These are phyloP conservation scores for Metschnikowia colocasiae DNA, from an alignment of 805 yeast species.

Conservation along the genomic window DNA sequence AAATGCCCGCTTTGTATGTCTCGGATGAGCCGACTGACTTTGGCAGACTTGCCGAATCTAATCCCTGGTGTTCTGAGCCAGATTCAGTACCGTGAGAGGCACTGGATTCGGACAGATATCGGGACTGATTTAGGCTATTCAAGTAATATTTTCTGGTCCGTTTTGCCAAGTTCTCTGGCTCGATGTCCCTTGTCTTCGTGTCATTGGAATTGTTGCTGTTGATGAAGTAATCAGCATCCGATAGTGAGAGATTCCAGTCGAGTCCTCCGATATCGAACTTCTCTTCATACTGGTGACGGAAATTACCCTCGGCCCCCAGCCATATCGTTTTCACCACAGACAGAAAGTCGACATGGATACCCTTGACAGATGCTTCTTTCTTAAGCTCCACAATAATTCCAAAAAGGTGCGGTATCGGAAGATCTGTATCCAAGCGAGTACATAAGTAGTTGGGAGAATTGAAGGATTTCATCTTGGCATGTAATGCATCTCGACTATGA, in stretches of 20 bases:
- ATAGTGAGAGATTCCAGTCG: constrained; percentile 39
- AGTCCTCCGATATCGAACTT: constrained; percentile 45
- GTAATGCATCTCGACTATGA: constrained; percentile 9
- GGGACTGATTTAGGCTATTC: constrained; percentile 6
- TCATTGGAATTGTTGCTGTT: constrained; percentile 42
- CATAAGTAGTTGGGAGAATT: constrained; percentile 36
- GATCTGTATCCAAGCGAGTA: constrained; percentile 35
- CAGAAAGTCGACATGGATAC: constrained; percentile 40
- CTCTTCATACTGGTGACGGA: constrained; percentile 43
- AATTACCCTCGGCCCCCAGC: constrained; percentile 53
- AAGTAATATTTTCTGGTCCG: constrained; percentile 32
- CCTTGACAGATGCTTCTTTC: constrained; percentile 37
- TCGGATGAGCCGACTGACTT: not conserved
- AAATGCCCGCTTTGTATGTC: constrained; percentile 58
- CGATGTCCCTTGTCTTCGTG: constrained; percentile 36
- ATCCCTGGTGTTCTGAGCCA: not conserved
- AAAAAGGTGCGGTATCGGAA: constrained; percentile 49
- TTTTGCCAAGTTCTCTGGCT: constrained; percentile 43
- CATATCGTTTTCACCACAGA: constrained; percentile 46
- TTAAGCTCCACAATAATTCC: constrained; percentile 47
- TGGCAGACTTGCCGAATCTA: not conserved
- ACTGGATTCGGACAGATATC: constrained; percentile 6
- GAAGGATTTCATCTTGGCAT: constrained; percentile 23
- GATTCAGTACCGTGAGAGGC: constrained; percentile 5
- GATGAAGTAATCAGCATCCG: constrained; percentile 44